Conservation (phyloP, 1,284 basidiomycete species). For the Naganishia sp. region DNA sequence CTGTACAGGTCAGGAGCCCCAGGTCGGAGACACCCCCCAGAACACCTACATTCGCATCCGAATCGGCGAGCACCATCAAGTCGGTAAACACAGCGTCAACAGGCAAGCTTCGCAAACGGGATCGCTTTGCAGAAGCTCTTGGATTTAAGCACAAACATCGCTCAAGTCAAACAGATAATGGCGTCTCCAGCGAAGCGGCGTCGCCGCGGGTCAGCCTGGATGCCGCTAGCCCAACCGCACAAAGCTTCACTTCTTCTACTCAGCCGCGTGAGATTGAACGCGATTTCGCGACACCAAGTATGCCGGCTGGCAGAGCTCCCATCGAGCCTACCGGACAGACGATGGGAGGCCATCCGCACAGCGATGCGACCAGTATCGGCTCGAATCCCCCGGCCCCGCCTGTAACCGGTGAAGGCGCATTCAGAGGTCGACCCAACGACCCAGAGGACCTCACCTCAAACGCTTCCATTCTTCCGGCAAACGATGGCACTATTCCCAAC, state of each 20-base stretch:
- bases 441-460: conserved; percentile 30
- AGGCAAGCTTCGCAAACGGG: conserved; percentile 15
- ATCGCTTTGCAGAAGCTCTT: conserved; percentile 12
- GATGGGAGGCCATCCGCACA: conserved; percentile 4
- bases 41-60: neutral
- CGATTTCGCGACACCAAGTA: neutral
- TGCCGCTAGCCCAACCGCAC: neutral
- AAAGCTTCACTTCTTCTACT: neutral
- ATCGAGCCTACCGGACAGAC: neutral
- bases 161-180: conserved; percentile 1
- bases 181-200: neutral
- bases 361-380: neutral
- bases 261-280: conserved; percentile 4
- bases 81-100: conserved; percentile 6
- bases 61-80: conserved; percentile 1
- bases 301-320: conserved; percentile 12
- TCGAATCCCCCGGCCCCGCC: neutral
- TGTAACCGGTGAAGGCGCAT: conserved; percentile 26
- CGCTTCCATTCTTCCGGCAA: conserved; percentile 31
- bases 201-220: conserved; percentile 21
- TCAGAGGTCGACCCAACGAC: conserved; percentile 16
- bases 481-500: conserved; percentile 12
- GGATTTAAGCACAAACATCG: conserved; percentile 18
- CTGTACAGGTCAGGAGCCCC: neutral
- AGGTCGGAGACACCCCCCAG: conserved; percentile 4